Percentiles rank a stretch among this genome's conserved stretches.
These are phyloP conservation scores for Fusarium foetens DNA, from an alignment of 2,329 filamentous ascomycete genomes.

Conservation along the genomic window DNA sequence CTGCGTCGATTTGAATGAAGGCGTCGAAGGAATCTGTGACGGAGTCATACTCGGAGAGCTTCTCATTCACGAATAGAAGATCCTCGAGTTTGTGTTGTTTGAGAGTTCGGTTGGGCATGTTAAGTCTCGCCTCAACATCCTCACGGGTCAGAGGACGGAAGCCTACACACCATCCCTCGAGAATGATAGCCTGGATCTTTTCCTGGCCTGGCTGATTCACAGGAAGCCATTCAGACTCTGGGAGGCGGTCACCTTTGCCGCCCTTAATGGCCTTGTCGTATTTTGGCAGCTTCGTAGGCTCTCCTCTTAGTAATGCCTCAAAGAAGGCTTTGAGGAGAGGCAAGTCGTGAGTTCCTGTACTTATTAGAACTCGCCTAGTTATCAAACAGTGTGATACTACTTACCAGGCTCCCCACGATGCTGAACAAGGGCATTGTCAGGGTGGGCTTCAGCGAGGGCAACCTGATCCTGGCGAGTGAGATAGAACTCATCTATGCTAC, in stretches of 20 bases:
- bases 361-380: slow-evolving; percentile 2
- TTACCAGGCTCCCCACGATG: slow-evolving; percentile 82
- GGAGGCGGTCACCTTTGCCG: slow-evolving; percentile 80
- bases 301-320: slow-evolving; percentile 61
- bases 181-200: slow-evolving; percentile 73
- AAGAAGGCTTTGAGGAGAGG: slow-evolving; percentile 72
- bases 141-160: slow-evolving; percentile 71
- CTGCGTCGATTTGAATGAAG: slow-evolving; percentile 73
- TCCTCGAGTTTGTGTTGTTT: slow-evolving; percentile 60
- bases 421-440: slow-evolving; percentile 79
- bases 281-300: slow-evolving; percentile 69
- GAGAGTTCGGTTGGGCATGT: slow-evolving; percentile 61
- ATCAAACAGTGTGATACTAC: neutral
- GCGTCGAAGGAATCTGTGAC: slow-evolving; percentile 63
- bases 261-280: slow-evolving; percentile 86
- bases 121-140: slow-evolving; percentile 63
- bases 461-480: slow-evolving; percentile 76
- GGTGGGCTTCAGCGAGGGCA: slow-evolving; percentile 70
- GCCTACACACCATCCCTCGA: slow-evolving; percentile 93
- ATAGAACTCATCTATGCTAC: slow-evolving; percentile 93
- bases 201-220: slow-evolving; percentile 63
- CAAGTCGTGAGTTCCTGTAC: slow-evolving; percentile 75
- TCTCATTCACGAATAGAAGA: slow-evolving; percentile 61
- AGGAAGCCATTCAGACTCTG: slow-evolving; percentile 68
- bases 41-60: slow-evolving; percentile 58